phyloP scores from a whole-genome alignment of 192 early-diverging fungal species.

The Coemansia sp. region DNA sequence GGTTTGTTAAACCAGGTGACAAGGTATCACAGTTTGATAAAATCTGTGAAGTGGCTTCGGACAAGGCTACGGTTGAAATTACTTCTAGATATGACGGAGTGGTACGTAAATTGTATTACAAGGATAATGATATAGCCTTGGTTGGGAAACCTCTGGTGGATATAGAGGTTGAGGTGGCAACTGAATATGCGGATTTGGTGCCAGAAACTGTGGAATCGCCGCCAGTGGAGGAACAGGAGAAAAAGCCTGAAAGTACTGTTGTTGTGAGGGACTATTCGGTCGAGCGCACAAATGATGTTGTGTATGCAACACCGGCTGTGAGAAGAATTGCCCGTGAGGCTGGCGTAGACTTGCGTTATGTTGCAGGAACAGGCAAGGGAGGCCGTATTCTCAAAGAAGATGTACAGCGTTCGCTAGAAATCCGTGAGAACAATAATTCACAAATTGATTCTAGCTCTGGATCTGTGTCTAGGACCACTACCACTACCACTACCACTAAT shows the following conservation, averaged over 20 bases:
- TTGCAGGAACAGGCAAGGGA: slow-evolving; percentile 77
- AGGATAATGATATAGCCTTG: slow-evolving; percentile 83
- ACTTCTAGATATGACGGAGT: slow-evolving; percentile 91
- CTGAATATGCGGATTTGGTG: background rate
- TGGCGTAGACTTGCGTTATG: slow-evolving; percentile 65
- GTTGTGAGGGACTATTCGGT: slow-evolving; percentile 15
- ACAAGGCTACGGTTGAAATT: slow-evolving; percentile 99
- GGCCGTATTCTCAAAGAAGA: slow-evolving; percentile 94
- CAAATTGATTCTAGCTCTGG: no score
- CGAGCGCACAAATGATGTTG: slow-evolving; percentile 29
- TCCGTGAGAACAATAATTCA: background rate
- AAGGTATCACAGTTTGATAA: slow-evolving; percentile 87
- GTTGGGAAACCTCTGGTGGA: slow-evolving; percentile 90
- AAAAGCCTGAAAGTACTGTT: background rate
- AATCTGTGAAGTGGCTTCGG: slow-evolving; percentile 96
- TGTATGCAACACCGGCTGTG: slow-evolving; percentile 87
- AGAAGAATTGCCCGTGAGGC: slow-evolving; percentile 78
- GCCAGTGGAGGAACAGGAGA: background rate
- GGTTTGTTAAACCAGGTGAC: slow-evolving; percentile 95
- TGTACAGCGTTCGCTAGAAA: slow-evolving; percentile 52
- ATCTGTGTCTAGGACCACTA: no score
- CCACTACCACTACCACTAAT: no score
- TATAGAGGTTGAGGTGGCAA: slow-evolving; percentile 54
- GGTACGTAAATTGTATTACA: slow-evolving; percentile 75
- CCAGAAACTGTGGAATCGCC: background rate